phyloP scores from a whole-genome alignment of 148 eudicot species.

The Rhododendron mucronatum region DNA sequence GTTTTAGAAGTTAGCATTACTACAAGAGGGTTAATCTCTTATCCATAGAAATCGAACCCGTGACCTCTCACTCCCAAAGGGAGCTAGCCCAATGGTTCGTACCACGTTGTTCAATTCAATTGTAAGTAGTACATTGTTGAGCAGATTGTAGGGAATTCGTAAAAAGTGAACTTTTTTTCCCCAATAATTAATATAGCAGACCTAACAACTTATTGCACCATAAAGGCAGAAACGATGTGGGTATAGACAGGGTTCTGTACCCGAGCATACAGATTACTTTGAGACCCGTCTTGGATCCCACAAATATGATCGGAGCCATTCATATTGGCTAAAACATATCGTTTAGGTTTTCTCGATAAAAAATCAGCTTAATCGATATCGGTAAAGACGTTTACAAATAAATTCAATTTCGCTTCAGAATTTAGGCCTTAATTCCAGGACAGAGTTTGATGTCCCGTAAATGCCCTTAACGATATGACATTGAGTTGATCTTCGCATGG shows the following conservation, averaged over 20 bases:
- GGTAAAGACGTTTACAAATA: background rate
- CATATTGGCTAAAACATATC: background rate
- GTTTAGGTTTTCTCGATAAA: background rate
- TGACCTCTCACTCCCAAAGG: too few relatives aligned
- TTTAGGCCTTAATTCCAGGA: too few relatives aligned
- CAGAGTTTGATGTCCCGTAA: too few relatives aligned
- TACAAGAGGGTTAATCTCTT: too few relatives aligned
- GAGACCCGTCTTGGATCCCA: background rate
- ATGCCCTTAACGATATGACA: too few relatives aligned
- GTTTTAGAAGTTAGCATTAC: too few relatives aligned
- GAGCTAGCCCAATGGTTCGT: too few relatives aligned
- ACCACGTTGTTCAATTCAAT: too few relatives aligned
- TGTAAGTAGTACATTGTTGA: background rate
- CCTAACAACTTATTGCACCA: background rate
- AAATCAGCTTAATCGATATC: background rate
- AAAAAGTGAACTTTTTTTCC: background rate
- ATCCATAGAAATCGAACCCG: too few relatives aligned
- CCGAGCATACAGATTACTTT: background rate
- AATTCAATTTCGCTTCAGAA: too few relatives aligned
- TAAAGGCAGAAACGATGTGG: background rate
- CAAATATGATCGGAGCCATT: background rate
- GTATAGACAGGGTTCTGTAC: background rate
- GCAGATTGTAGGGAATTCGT: background rate
- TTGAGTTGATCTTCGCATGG: too few relatives aligned
- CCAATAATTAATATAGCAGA: background rate